Conservation (phyloP, 257 asterid genomes). For the Striga asiatica region DNA sequence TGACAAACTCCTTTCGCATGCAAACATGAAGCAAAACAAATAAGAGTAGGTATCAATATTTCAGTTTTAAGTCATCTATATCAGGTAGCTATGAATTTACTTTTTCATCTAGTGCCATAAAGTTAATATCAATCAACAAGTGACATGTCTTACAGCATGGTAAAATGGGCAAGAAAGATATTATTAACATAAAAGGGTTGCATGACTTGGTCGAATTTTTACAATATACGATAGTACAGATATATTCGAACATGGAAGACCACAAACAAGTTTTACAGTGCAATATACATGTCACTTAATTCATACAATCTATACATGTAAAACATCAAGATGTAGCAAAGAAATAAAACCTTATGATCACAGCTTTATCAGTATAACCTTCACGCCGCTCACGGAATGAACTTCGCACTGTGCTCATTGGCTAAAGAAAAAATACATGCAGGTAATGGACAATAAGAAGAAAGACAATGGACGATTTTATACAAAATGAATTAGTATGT, state of each 20-base stretch:
- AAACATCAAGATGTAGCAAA: constrained; percentile 5
- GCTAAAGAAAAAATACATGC: constrained; percentile 37
- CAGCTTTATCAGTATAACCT: constrained; percentile 94
- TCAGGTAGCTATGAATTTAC: neutral
- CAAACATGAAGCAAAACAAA: constrained; percentile 9
- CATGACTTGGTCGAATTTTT: neutral
- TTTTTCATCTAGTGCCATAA: constrained; percentile 4
- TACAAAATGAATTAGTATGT: neutral
- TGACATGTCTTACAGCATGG: neutral
- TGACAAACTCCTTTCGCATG: neutral
- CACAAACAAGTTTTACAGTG: neutral
- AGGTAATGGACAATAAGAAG: constrained; percentile 13
- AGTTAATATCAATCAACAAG: neutral
- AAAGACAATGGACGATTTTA: neutral
- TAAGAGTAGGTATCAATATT: neutral
- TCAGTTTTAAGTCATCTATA: constrained; percentile 7
- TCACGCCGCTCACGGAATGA: constrained; percentile 84
- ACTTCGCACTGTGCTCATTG: constrained; percentile 67
- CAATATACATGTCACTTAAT: constrained; percentile 5
- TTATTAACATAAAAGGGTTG: neutral
- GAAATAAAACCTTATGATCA: constrained; percentile 60
- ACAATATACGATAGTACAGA: neutral
- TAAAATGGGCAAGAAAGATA: constrained; percentile 4
- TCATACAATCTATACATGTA: constrained; percentile 2
- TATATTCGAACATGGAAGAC: neutral